These are phyloP conservation scores for Niebla homalea DNA, from an alignment of 495 filamentous ascomycete species.

Conservation along the genomic window DNA sequence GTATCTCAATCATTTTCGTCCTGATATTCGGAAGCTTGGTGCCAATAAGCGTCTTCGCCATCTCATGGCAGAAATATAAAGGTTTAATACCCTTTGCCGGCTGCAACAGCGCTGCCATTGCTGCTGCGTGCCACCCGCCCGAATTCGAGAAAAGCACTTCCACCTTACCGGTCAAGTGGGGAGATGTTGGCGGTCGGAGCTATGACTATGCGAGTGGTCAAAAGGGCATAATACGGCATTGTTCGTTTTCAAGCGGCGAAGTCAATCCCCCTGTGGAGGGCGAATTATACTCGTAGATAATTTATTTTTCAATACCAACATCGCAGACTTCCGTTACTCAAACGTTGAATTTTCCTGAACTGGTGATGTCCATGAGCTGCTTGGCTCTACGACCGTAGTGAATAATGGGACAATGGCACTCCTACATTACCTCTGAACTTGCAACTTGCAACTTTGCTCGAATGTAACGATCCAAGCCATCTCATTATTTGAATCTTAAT, in stretches of 20 bases:
- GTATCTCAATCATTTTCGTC: constrained; percentile 19
- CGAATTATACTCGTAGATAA: background rate
- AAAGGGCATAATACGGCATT: background rate
- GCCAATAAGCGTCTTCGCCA: constrained; percentile 14
- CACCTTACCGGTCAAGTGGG: constrained; percentile 25
- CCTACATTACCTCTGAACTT: too few relatives aligned
- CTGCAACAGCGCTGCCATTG: constrained; percentile 29
- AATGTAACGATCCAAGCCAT: too few relatives aligned
- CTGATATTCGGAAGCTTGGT: constrained; percentile 18
- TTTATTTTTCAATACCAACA: too few relatives aligned
- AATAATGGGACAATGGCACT: too few relatives aligned
- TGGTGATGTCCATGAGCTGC: too few relatives aligned
- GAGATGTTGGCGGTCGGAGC: constrained; percentile 1
- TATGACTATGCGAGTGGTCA: too few relatives aligned
- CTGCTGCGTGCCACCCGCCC: constrained; percentile 30
- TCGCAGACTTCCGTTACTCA: too few relatives aligned
- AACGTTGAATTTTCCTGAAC: too few relatives aligned
- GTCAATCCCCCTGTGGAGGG: constrained; percentile 6
- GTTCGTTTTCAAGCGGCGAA: constrained; percentile 1
- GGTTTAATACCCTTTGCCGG: constrained; percentile 27
- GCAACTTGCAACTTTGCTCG: too few relatives aligned
- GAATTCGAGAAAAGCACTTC: constrained; percentile 4
- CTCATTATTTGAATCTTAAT: too few relatives aligned
- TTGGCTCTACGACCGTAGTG: too few relatives aligned
- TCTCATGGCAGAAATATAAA: constrained; percentile 13